phyloP scores from a whole-genome alignment of 306 rosid genomes.

The Lablab purpureus region DNA sequence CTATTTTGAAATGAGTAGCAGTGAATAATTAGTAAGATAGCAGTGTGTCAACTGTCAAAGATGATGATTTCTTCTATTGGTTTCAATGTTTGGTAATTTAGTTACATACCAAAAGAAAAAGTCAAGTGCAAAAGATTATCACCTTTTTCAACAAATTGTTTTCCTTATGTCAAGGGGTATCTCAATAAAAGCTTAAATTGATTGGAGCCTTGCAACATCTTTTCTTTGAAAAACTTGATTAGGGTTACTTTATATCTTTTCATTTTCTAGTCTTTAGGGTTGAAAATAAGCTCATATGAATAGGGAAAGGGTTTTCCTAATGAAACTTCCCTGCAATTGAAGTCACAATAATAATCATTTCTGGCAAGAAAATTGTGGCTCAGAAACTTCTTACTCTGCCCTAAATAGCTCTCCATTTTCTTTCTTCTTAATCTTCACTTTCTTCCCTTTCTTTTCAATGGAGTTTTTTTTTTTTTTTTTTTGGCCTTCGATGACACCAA shows the following conservation, averaged over 20 bases:
- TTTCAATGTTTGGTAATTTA: constrained; percentile 31
- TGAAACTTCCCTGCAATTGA: constrained; percentile 53
- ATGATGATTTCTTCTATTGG: constrained; percentile 32
- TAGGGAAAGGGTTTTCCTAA: constrained; percentile 9
- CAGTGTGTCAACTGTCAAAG: constrained; percentile 38
- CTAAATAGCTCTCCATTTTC: neutral
- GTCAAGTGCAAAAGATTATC: constrained; percentile 2
- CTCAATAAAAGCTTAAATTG: constrained; percentile 34
- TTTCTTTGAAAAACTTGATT: constrained; percentile 40
- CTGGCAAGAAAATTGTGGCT: constrained; percentile 18
- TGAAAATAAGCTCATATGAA: constrained; percentile 32
- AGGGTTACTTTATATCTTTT: constrained; percentile 42
- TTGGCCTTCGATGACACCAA: neutral
- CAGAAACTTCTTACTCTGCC: constrained; percentile 43
- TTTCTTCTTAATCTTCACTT: neutral
- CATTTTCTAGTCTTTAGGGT: constrained; percentile 33
- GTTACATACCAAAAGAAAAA: neutral
- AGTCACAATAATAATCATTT: constrained; percentile 48
- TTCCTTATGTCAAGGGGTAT: constrained; percentile 39
- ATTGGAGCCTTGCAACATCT: constrained; percentile 43
- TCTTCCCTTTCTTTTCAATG: constrained; percentile 12
- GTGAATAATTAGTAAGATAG: constrained; percentile 34
- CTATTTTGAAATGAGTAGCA: neutral
- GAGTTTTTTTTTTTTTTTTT: neutral
- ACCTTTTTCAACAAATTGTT: constrained; percentile 27